Evolutionary conservation across 2,329 filamentous ascomycete species (phyloP).

Genomic region (Aureobasidium sp.): DNA sequence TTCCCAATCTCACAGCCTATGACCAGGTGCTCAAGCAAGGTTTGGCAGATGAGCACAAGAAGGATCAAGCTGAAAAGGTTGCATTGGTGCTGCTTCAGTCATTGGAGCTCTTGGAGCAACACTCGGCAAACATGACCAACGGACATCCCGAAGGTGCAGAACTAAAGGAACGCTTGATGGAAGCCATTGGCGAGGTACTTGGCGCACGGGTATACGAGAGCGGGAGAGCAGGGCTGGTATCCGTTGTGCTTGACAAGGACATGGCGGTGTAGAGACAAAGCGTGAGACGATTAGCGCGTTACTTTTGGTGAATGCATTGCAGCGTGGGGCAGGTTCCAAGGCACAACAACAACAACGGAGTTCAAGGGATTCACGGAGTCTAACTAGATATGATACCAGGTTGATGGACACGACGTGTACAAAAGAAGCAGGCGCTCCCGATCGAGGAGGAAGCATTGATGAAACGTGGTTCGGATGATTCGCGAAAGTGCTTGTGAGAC

Average conservation of each 20-base stretch:
- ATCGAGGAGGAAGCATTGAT: conserved; percentile 16
- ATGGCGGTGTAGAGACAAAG: conserved; percentile 15
- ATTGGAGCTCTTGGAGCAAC: conserved; percentile 46
- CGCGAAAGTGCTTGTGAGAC: conserved; percentile 19
- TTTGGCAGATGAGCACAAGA: conserved; percentile 46
- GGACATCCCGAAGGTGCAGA: conserved; percentile 34
- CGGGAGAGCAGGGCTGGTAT: conserved; percentile 29
- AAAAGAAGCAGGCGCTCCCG: background rate
- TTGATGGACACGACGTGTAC: background rate
- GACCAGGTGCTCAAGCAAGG: conserved; percentile 52
- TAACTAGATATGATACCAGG: background rate
- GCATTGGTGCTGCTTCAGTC: conserved; percentile 49
- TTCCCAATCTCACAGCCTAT: conserved; percentile 59
- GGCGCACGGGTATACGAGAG: conserved; percentile 19
- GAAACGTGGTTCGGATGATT: conserved; percentile 20
- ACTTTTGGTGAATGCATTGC: conserved; percentile 6
- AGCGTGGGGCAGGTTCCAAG: background rate
- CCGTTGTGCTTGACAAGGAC: conserved; percentile 32
- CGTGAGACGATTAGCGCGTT: background rate
- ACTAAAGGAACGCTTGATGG: conserved; percentile 30
- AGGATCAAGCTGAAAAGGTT: conserved; percentile 53
- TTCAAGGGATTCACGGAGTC: background rate
- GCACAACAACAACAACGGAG: background rate
- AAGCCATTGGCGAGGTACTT: conserved; percentile 32
- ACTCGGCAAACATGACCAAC: conserved; percentile 30